phyloP scores from a whole-genome alignment of 108 stramenopile species.

The Skeletonema grethae region DNA sequence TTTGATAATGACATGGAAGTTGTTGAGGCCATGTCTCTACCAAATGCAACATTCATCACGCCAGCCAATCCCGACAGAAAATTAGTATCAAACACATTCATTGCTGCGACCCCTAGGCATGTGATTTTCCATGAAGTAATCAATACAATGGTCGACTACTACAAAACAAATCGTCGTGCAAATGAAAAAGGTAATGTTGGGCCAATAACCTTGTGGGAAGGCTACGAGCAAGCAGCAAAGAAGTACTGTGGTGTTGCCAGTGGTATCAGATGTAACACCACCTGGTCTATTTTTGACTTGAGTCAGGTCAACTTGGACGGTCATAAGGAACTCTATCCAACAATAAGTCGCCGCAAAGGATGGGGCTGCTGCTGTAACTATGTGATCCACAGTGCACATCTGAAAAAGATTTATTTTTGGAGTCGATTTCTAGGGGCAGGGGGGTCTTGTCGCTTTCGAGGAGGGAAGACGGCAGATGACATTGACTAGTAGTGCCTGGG shows the following conservation, averaged over 20 bases:
- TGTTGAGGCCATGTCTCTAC: not conserved
- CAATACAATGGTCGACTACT: not conserved
- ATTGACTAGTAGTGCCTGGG: not conserved
- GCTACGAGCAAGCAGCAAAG: not conserved
- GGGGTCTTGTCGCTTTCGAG: not conserved
- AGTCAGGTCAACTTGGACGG: not conserved
- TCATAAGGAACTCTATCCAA: not conserved
- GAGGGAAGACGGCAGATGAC: not conserved
- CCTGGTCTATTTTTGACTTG: not conserved
- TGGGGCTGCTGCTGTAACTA: slow-evolving; percentile 7
- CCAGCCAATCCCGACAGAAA: not conserved
- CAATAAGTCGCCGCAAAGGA: not conserved
- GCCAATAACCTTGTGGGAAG: not conserved
- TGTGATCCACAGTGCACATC: not conserved
- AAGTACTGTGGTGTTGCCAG: not conserved
- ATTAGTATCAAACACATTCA: not conserved
- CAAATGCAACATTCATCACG: not conserved
- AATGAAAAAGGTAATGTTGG: not conserved
- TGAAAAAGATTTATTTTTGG: slow-evolving; percentile 7
- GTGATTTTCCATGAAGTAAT: not conserved
- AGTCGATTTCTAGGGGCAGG: not conserved
- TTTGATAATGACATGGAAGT: slow-evolving; percentile 9
- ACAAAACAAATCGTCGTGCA: not conserved
- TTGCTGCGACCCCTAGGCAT: not conserved
- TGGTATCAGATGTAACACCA: not conserved